Percentiles rank a stretch among this genome's conserved stretches.
These are phyloP conservation scores for Stephanodiscus minutulus DNA, from an alignment of 108 stramenopile species.

Conservation along the genomic window DNA sequence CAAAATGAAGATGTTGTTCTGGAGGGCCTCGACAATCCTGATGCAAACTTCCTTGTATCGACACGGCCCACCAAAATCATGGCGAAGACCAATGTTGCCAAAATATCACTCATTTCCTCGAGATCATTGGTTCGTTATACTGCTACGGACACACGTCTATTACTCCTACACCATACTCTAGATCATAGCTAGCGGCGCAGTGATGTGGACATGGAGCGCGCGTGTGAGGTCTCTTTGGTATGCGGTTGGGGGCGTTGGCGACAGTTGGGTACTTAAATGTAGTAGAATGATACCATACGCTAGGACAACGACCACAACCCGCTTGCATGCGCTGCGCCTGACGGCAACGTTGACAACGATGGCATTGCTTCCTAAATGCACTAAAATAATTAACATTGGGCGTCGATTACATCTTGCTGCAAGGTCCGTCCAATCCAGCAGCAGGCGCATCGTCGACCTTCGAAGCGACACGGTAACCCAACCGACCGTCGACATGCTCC, in stretches of 20 bases:
- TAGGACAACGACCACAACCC: too few species aligned
- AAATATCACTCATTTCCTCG: not conserved
- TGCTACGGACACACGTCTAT: too few species aligned
- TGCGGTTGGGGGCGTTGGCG: too few species aligned
- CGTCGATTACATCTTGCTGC: not conserved
- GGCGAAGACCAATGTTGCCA: not conserved
- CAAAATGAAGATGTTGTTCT: not conserved
- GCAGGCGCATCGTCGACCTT: slow-evolving; percentile 65
- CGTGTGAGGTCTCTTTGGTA: too few species aligned
- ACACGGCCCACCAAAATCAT: not conserved
- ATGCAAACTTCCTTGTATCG: slow-evolving; percentile 4
- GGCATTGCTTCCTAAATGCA: too few species aligned
- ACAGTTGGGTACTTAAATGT: too few species aligned
- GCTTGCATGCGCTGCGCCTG: too few species aligned
- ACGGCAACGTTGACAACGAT: too few species aligned
- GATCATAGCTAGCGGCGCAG: too few species aligned
- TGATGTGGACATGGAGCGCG: too few species aligned
- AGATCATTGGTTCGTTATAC: not conserved
- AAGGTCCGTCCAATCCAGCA: not conserved
- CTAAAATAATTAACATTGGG: not conserved
- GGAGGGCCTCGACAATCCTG: not conserved
- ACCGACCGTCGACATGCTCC: slow-evolving; percentile 81
- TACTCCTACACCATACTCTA: too few species aligned
- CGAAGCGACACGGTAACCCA: slow-evolving; percentile 95
- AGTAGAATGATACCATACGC: too few species aligned